Evolutionary conservation across 1,139 yeast species (phyloP).

Genomic region (Protomyces lactucae-debilis): DNA sequence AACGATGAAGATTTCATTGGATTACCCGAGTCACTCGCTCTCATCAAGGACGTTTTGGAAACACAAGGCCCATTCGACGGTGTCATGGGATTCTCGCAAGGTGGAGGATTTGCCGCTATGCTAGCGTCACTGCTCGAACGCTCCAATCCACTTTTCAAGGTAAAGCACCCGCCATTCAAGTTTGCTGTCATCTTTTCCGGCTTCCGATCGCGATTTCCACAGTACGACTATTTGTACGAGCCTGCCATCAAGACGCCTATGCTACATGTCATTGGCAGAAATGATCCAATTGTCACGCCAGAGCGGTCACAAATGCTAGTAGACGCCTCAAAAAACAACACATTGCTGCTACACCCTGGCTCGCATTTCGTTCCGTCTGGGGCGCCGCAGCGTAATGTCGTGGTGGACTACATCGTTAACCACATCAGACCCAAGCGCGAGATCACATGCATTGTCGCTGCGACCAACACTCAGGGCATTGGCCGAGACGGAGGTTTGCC

Average conservation of each 20-base stretch:
- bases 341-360: slow-evolving; percentile 65
- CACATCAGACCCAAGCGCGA: slow-evolving; percentile 26
- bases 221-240: slow-evolving; percentile 48
- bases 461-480: slow-evolving; percentile 77
- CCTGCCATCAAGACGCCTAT: slow-evolving; percentile 51
- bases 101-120: slow-evolving; percentile 70
- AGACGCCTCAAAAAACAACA: slow-evolving; percentile 48
- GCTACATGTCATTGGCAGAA: slow-evolving; percentile 75
- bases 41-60: slow-evolving; percentile 45
- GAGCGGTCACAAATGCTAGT: slow-evolving; percentile 57
- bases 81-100: slow-evolving; percentile 85
- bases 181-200: slow-evolving; percentile 77
- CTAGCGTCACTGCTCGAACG: slow-evolving; percentile 24
- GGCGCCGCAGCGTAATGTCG: slow-evolving; percentile 15
- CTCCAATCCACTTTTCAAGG: slow-evolving; percentile 15
- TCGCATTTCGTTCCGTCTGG: slow-evolving; percentile 72
- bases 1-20: slow-evolving; percentile 14
- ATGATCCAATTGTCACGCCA: slow-evolving; percentile 84
- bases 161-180: slow-evolving; percentile 49
- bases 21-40: slow-evolving; percentile 5
- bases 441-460: slow-evolving; percentile 59
- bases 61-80: slow-evolving; percentile 85
- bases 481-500: slow-evolving; percentile 80
- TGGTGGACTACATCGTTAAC: slow-evolving; percentile 23
- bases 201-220: slow-evolving; percentile 56